Evolutionary conservation across 164 flowering plant genomes (phyloP), one percentile per base, ranked within the genome.

Genomic region (Piper longum): DNA sequence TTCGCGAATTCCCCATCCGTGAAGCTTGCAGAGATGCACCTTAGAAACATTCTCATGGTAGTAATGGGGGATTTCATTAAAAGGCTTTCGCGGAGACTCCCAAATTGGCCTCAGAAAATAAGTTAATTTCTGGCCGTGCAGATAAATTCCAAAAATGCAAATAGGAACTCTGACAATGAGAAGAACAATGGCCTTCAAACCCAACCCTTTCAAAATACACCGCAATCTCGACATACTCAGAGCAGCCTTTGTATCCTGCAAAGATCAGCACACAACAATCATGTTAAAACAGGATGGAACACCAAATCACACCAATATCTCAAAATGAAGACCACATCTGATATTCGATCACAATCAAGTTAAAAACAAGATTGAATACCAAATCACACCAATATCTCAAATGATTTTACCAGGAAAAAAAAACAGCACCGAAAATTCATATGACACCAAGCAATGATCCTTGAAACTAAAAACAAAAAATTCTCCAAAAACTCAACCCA

Each of bases 71-170:
- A 91, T 71, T 16, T 68, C 69, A 43, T 64, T 70, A 64, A 91
- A 91, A 3, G 98, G 87, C 75, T 84, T 86, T 7, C 93, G 98
- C 36, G 98, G 93, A 39, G 85, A 74, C 64, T 91, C 95, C 98
- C 98, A 91, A 16, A 91, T 60, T 0, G 98, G 98, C 61, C 98
- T 78, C 18, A 91, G 72, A 62, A 91, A 86, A 70, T 84, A 88
- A 36, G 88, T 62, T 40, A 91, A 73, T 73, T 88, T 88, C 75
- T 86, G 93, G 5, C 93, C 89, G 61, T 88, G 96, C 62, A 85
- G 17, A 73, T 85, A 86, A 14, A 81, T 59, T 4, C 78, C 87
- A 45, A 85, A 51, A 16, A 79, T 60, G 60, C 71, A 64, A 36
- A 72, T 19, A 9, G 98, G 98, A 55, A 86, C 65, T 36, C 81